Evolutionary conservation across 495 filamentous ascomycete species (phyloP), one percentile per base, ranked within the genome.

Genomic region (Daldinia decipiens): DNA sequence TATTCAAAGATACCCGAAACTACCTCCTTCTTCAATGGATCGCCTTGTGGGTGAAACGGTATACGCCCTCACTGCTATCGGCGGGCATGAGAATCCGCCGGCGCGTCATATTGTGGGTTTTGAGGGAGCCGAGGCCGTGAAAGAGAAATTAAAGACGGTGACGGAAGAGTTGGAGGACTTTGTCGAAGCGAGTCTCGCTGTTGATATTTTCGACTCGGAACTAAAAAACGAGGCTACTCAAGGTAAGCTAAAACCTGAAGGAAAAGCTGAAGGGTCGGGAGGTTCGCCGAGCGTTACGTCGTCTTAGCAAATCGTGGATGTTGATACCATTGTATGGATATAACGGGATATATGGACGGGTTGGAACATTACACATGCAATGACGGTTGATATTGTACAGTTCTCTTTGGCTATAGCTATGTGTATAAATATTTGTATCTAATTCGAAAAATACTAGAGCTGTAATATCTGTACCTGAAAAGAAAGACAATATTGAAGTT

Each of bases 151-250:
- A 59, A 97, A 96, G 84, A 98, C 93, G 21, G 91, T 97, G 1
- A 96, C 93, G 59, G 94, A 98, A 76, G 95, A 98, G 80, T 74
- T 98, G 40, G 95, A 98, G 77, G 95, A 98, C 63, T 98, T 98
- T 80, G 90, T 97, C 32, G 92, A 95, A 71, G 91, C 92, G 24
- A 97, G 93, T 67, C 85, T 90, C 68, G 90, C 90, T 0, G 93
- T 94, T 38, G 94, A 95, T 77, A 91, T 94, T 72, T 88, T 86
- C 60, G 80, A 86, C 32, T 83, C 81, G 64, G 82, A 85, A 69
- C 73, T 85, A 55, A 81, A 81, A 66, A 76, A 73, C 2, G 83
- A 85, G 72, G 82, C 80, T 26, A 77, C 80, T 21, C 76, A 81
- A 60, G 81, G 81, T 26, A 73, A 79, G 56, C 70, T 51, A 0